phyloP scores from a whole-genome alignment of 495 filamentous ascomycete genomes.

The Penicillium cataractarum region DNA sequence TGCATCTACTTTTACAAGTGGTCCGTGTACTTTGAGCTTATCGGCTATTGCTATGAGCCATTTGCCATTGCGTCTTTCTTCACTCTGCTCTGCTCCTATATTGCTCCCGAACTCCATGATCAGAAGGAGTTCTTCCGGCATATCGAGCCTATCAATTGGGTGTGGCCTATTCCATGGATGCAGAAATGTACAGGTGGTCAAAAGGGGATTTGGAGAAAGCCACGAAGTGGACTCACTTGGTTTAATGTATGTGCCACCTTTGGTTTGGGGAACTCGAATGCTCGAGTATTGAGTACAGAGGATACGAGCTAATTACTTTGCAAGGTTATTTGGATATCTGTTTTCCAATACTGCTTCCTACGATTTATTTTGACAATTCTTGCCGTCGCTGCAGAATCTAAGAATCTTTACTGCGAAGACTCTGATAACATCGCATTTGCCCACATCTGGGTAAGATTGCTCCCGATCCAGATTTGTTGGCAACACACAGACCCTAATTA shows the following conservation, averaged over 20 bases:
- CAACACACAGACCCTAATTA: slow-evolving; percentile 48
- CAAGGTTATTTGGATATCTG: slow-evolving; percentile 78
- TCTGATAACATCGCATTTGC: slow-evolving; percentile 77
- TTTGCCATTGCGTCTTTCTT: slow-evolving; percentile 74
- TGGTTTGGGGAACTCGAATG: too few relatives aligned
- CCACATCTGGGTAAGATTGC: slow-evolving; percentile 73
- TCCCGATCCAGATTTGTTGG: slow-evolving; percentile 25
- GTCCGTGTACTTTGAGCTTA: slow-evolving; percentile 70
- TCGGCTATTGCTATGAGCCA: slow-evolving; percentile 77
- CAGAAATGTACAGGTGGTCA: slow-evolving; percentile 63
- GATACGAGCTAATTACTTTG: slow-evolving; percentile 32
- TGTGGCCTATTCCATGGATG: slow-evolving; percentile 61
- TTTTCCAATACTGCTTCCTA: slow-evolving; percentile 92
- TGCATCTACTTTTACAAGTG: slow-evolving; percentile 68
- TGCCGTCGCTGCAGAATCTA: slow-evolving; percentile 71
- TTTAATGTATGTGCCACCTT: slow-evolving; percentile 64
- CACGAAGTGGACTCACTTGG: slow-evolving; percentile 83
- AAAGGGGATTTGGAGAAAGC: slow-evolving; percentile 60
- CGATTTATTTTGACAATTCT: slow-evolving; percentile 82
- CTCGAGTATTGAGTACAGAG: slow-evolving; percentile 31
- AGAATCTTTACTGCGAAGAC: slow-evolving; percentile 74
- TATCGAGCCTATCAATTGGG: slow-evolving; percentile 63
- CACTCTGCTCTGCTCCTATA: slow-evolving; percentile 71
- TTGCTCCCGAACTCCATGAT: slow-evolving; percentile 66
- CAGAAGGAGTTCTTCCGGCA: slow-evolving; percentile 76